phyloP scores from a whole-genome alignment of 371 early-diverging fungal species.

The Mortierella sp. region DNA sequence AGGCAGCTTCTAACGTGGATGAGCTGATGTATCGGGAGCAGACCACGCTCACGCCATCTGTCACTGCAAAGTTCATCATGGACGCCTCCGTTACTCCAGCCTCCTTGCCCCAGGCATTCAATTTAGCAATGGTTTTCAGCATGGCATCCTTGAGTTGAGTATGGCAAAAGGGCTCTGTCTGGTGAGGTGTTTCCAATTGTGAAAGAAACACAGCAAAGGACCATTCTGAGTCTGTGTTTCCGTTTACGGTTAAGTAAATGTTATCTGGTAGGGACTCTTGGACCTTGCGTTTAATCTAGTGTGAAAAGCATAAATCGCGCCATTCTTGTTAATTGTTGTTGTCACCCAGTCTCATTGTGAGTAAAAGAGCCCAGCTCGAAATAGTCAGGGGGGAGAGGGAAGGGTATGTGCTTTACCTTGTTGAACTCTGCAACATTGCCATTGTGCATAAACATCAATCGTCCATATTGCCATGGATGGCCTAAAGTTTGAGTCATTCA shows the following conservation, averaged over 20 bases:
- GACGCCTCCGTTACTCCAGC: constrained; percentile 77
- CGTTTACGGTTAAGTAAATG: constrained; percentile 79
- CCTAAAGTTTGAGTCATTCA: constrained; percentile 14
- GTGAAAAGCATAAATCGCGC: background rate
- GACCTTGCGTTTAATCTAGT: constrained; percentile 79
- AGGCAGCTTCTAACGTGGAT: constrained; percentile 77
- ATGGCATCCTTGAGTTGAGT: constrained; percentile 79
- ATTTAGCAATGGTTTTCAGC: constrained; percentile 78
- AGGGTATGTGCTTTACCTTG: constrained; percentile 49
- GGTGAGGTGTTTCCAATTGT: constrained; percentile 53
- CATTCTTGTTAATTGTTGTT: too few species aligned
- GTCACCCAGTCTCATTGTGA: too few species aligned
- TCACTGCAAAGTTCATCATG: constrained; percentile 88
- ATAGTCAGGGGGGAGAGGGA: background rate
- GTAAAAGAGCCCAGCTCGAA: background rate
- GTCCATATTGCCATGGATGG: constrained; percentile 74
- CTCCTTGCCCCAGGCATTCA: constrained; percentile 79
- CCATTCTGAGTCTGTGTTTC: constrained; percentile 90
- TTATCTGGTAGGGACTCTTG: constrained; percentile 75
- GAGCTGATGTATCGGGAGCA: constrained; percentile 85
- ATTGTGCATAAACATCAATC: constrained; percentile 93
- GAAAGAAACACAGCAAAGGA: constrained; percentile 88
- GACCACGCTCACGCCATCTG: constrained; percentile 84
- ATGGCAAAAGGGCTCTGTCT: constrained; percentile 47
- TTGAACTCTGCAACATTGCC: constrained; percentile 77